Base-by-base conservation (phyloP, 108 stramenopile species). In the Schizochytrium sp. region DNA sequence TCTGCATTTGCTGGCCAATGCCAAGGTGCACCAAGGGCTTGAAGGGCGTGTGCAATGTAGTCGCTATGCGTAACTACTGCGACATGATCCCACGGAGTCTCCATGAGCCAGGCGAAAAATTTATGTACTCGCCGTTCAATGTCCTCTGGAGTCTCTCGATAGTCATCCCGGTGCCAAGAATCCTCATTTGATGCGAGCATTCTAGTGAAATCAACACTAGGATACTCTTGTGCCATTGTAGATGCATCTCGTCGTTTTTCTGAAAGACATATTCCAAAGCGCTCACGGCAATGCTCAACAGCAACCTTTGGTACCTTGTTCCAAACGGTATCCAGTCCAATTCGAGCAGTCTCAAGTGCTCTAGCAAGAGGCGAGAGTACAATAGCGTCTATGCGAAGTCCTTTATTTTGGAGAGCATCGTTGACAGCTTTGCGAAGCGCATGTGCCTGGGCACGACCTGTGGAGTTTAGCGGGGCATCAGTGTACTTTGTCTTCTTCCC, bases 231-330 rank as follows among this genome's bases (percentile, higher is more conserved):
- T 17, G 50, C 50, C 47, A 83, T 49, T n/a, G 38, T 3, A 38
- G 47, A 55, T 5, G 53, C 47, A 12, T 49, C 15, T 5, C 76
- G 76, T 10, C 76, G 76, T 53, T 83, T 83, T 55, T 83, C 76
- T 5, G 76, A 83, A 42, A 83, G 76, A 53, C 76, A 83, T 10
- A 83, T 55, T 47, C 76, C 76, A 83, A 83, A 83, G 17, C 76
- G 76, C 47, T 83, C 76, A 53, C 76, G 76, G 53, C 76, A 83
- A 10, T 55, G 47, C 53, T 83, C 76, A 53, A 83, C 76, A 19
- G 76, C 76, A 10, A 83, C 47, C 47, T 55, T 83, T n/a, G 76
- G 76, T 0, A 83, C 76, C 1, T 56, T 40, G 8, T 55, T 53
- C 76, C 76, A 83, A 47, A 83, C 47, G 53, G 12, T 28, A 10